Percentiles rank a stretch among this genome's conserved stretches.
These are phyloP conservation scores for Keqinozyma sinolaborantium DNA, from an alignment of 1,139 yeast genomes.

Conservation along the genomic window DNA sequence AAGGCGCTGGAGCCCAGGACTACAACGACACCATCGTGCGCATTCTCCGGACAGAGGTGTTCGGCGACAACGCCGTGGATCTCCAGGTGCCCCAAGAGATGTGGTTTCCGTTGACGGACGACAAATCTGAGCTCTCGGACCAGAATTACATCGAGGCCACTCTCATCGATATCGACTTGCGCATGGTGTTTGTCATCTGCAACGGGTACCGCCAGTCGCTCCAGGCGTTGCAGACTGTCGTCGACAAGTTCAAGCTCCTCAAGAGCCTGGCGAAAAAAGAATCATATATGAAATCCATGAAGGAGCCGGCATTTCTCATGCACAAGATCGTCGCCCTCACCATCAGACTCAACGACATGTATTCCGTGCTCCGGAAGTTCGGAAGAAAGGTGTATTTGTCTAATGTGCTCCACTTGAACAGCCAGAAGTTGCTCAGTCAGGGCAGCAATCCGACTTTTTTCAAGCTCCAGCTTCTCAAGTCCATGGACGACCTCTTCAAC, in stretches of 20 bases:
- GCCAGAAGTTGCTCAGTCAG: constrained; percentile 31
- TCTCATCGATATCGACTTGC: constrained; percentile 42
- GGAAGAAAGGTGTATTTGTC: constrained; percentile 45
- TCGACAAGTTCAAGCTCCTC: constrained; percentile 19
- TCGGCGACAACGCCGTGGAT: constrained; percentile 6
- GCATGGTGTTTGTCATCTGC: constrained; percentile 24
- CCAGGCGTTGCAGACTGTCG: constrained; percentile 19
- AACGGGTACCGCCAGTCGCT: constrained; percentile 19
- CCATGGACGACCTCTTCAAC: constrained; percentile 43
- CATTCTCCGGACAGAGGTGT: constrained; percentile 6
- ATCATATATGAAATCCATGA: constrained; percentile 11
- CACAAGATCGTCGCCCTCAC: constrained; percentile 48
- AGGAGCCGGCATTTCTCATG: constrained; percentile 27
- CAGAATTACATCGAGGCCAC: constrained; percentile 25
- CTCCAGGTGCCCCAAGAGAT: constrained; percentile 11
- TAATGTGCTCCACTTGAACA: constrained; percentile 36
- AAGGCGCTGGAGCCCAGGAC: constrained; percentile 2
- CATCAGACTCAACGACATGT: constrained; percentile 44
- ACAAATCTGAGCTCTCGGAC: constrained; percentile 8
- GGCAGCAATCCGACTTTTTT: constrained; percentile 24
- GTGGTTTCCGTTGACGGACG: constrained; percentile 14
- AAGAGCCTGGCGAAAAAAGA: constrained; percentile 14
- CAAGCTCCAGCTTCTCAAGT: constrained; percentile 25
- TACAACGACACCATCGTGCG: constrained; percentile 5
- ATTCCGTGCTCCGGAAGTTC: constrained; percentile 38